These are phyloP conservation scores for Magnaporthiopsis poae DNA, from an alignment of 2,329 filamentous ascomycete genomes.

Conservation along the genomic window DNA sequence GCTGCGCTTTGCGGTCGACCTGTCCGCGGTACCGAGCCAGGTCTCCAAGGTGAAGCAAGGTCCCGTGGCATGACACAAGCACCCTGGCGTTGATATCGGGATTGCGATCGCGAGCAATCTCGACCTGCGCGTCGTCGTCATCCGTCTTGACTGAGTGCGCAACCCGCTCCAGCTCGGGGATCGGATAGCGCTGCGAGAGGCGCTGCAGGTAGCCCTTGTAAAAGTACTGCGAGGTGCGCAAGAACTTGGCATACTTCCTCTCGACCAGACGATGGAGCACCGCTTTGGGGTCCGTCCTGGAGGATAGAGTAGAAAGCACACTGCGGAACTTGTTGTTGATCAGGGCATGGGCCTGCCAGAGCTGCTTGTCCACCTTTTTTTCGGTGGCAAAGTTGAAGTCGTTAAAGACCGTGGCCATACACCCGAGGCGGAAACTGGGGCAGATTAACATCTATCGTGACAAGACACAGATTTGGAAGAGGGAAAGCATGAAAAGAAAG, in stretches of 20 bases:
- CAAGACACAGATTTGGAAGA: background rate
- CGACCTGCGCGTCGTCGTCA: conserved; percentile 32
- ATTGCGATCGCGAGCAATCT: conserved; percentile 27
- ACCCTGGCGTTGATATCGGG: conserved; percentile 44
- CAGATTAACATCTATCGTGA: background rate
- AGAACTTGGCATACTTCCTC: conserved; percentile 72
- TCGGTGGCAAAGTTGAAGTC: conserved; percentile 58
- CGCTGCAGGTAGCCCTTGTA: conserved; percentile 79
- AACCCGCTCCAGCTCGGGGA: conserved; percentile 30
- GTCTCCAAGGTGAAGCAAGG: conserved; percentile 79
- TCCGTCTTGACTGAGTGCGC: conserved; percentile 34
- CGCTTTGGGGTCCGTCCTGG: conserved; percentile 30
- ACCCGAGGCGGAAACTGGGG: conserved; percentile 57
- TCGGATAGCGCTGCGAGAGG: conserved; percentile 51
- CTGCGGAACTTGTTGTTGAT: conserved; percentile 73
- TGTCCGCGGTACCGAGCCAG: conserved; percentile 77
- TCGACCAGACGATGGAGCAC: conserved; percentile 67
- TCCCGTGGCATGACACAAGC: conserved; percentile 67
- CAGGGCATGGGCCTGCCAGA: conserved; percentile 71
- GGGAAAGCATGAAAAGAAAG: too few species aligned
- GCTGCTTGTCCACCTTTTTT: conserved; percentile 55
- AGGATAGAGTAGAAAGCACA: conserved; percentile 46
- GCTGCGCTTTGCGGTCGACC: conserved; percentile 60
- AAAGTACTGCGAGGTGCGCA: conserved; percentile 79
- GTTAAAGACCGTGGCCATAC: conserved; percentile 61